phyloP scores from a whole-genome alignment of 495 filamentous ascomycete genomes.

The Astrothelium subdiscretum region DNA sequence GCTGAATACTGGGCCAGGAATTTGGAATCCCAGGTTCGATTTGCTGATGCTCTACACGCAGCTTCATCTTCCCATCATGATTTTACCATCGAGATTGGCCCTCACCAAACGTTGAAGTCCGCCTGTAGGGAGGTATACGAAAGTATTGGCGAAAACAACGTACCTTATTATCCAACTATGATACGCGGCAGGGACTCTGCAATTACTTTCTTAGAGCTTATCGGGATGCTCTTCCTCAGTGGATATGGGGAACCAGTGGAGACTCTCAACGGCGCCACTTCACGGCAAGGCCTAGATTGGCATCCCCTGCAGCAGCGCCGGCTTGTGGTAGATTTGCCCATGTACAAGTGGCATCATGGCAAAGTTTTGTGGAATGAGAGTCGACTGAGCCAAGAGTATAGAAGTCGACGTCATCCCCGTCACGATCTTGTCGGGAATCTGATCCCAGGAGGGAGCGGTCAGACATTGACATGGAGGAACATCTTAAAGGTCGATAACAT shows the following conservation, averaged over 20 bases:
- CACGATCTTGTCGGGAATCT: slow-evolving; percentile 46
- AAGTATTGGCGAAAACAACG: background rate
- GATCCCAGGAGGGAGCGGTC: slow-evolving; percentile 34
- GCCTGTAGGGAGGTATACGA: background rate
- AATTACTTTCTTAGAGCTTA: no score
- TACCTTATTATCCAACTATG: background rate
- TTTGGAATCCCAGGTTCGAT: background rate
- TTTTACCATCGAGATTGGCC: slow-evolving; percentile 10
- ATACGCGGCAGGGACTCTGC: no score
- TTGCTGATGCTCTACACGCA: background rate
- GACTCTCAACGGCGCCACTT: no score
- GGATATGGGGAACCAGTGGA: no score
- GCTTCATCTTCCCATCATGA: background rate
- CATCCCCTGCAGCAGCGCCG: no score
- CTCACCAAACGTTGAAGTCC: slow-evolving; percentile 4
- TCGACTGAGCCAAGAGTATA: slow-evolving; percentile 35
- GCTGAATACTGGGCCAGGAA: slow-evolving; percentile 15
- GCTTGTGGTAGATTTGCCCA: no score
- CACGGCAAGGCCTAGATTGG: no score
- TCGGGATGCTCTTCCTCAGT: no score
- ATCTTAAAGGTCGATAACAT: slow-evolving; percentile 17
- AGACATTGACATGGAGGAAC: slow-evolving; percentile 32
- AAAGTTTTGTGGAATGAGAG: background rate
- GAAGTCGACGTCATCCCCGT: slow-evolving; percentile 31
- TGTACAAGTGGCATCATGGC: background rate